phyloP scores from a whole-genome alignment of 441 rosid genomes.

The Daphne laureola region DNA sequence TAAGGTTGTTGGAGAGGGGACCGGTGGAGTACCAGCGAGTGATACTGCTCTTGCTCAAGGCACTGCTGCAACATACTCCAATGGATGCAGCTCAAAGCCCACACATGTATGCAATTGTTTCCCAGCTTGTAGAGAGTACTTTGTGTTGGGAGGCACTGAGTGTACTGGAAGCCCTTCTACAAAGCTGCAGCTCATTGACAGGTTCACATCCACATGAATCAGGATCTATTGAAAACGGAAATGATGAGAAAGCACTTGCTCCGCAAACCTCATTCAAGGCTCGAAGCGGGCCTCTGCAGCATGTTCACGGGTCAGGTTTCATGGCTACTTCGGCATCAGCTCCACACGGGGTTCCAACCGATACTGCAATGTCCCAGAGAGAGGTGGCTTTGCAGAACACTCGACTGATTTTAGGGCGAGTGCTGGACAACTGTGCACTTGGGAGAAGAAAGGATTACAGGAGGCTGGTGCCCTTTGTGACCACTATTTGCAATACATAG shows the following conservation, averaged over 20 bases:
- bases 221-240: constrained; percentile 59
- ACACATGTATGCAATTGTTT: constrained; percentile 92
- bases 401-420: constrained; percentile 75
- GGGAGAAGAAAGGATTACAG: constrained; percentile 84
- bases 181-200: constrained; percentile 83
- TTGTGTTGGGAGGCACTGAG: constrained; percentile 92
- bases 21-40: constrained; percentile 94
- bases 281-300: constrained; percentile 78
- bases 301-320: constrained; percentile 39
- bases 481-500: constrained; percentile 46
- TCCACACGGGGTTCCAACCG: constrained; percentile 37
- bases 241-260: constrained; percentile 65
- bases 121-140: constrained; percentile 94
- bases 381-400: constrained; percentile 86
- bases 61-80: constrained; percentile 93
- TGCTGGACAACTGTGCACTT: constrained; percentile 74
- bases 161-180: constrained; percentile 91
- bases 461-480: constrained; percentile 87
- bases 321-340: constrained; percentile 36
- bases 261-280: constrained; percentile 90
- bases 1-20: constrained; percentile 86
- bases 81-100: constrained; percentile 98
- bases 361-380: constrained; percentile 58
- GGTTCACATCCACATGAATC: constrained; percentile 69
- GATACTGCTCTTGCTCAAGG: constrained; percentile 87